Evolutionary conservation across 2,329 filamentous ascomycete species (phyloP), one percentile per base, ranked within the genome.

Genomic region (Colletotrichum eleusines): DNA sequence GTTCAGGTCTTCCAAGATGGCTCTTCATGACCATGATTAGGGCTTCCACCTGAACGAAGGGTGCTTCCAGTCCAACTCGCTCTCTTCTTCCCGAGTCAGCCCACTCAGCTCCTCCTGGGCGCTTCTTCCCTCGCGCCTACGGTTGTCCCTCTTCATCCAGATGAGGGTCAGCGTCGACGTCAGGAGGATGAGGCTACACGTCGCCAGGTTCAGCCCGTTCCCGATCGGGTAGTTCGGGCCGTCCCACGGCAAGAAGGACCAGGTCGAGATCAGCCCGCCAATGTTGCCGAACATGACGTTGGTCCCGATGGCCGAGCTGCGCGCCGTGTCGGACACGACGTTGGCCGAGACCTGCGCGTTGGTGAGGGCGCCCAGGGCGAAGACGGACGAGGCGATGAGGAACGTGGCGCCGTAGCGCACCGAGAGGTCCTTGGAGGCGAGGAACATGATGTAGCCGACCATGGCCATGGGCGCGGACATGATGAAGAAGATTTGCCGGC

Each of bases 181-280:
- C 1, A 93, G 64, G 16, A 92, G 76, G 1, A 88, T 88, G 1
- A 81, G 81, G n/a, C 83, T 84, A n/a, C 84, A 84, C 0, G 88
- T 89, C 0, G 88, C 91, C 53, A 93, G 76, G 76, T 94, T 94
- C 23, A 93, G 76, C 0, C 91, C 91, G 76, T 93, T 94, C 0
- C 91, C 92, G 82, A 92, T 92, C 33, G 82, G 87, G 75, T 89
- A 94, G 70, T 92, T 80, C 0, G 91, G 91, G 0, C 74, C 86
- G 74, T 94, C 91, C 63, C 81, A 87, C 0, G 87, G 86, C 53
- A 92, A 75, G 79, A 91, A 92, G 1, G 83, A 85, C 90, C 90
- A 92, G 0, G 89, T 66, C 23, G 54, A 40, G 57, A 66, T 61
- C 20, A 66, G 55, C 4, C 63, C 63, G 2, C 89, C 89, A 23